Evolutionary conservation across 2,329 filamentous ascomycete species (phyloP), one percentile per base, ranked within the genome.

Genomic region (Alternaria triticina): DNA sequence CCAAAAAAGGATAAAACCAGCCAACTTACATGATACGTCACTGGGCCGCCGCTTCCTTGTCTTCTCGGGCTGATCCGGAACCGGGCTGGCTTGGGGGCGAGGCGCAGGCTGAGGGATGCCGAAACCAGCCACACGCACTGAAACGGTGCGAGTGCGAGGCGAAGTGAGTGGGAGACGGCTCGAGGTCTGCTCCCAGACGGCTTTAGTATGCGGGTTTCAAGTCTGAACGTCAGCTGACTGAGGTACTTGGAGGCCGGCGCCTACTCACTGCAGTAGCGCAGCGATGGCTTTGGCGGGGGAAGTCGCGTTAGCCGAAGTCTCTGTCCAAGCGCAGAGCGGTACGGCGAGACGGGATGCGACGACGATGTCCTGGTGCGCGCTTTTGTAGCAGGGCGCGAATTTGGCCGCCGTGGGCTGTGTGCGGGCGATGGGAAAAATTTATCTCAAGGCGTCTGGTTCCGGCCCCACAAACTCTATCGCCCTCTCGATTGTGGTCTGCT

Each of bases 11-110:
- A 46, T 43, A 36, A 46, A 28, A 17, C 30, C 36, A 40, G 44
- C n/a, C 30, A 33, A 66, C 67, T 54, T 62, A 65, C 52, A 59
- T 43, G 58, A 50, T 62, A 68, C 67, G 65, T 70, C 67, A 70
- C 44, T 59, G 36, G 43, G 25, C 51, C 43, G 56, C 55, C 46
- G 57, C 52, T 27, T 59, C 59, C 46, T 45, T 46, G 47, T 51
- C 47, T 40, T 51, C 23, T 59, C 65, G 65, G 67, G 46, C 64
- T 57, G 58, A 64, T 54, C 65, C 67, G 65, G 65, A 55, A 59
- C 58, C 52, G 60, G 33, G 33, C n/a, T 55, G 57, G 30, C 20
- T 36, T 51, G 49, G 49, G 49, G 28, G 57, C 50, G 40, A 52
- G 60, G 63, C 60, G 47, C 63, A 49, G 55, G 23, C 23, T 23